Evolutionary conservation across 805 yeast species (phyloP).

Genomic region (Saccharomycopsis fermentans): DNA sequence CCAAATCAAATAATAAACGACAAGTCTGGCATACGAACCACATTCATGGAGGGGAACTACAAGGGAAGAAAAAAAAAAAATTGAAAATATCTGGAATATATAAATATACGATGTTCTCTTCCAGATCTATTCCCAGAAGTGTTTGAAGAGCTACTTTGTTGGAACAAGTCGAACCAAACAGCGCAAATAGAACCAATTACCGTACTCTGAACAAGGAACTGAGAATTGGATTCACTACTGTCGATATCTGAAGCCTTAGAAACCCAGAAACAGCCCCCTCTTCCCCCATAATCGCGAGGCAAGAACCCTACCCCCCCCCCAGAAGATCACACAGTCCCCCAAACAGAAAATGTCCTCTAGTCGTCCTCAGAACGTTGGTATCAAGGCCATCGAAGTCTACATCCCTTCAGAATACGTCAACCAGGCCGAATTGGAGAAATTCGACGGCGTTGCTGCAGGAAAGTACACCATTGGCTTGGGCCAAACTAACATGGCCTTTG

Average conservation of each 20-base stretch:
- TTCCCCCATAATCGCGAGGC: no score
- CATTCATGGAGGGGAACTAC: neutral
- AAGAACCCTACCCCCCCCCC: no score
- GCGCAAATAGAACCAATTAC: neutral
- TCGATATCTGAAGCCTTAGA: no score
- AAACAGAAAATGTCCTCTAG: conserved; percentile 7
- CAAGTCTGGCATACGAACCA: neutral
- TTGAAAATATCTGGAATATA: conserved; percentile 1
- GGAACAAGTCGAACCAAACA: no score
- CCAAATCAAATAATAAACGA: neutral
- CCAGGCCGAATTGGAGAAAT: conserved; percentile 79
- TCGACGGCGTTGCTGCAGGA: conserved; percentile 82
- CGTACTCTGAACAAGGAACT: neutral
- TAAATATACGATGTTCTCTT: neutral
- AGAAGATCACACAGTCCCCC: no score
- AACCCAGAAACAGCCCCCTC: no score
- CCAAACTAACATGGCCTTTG: conserved; percentile 96
- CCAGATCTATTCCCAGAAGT: neutral
- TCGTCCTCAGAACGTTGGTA: conserved; percentile 78
- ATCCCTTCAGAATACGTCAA: conserved; percentile 76
- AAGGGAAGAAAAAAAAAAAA: neutral
- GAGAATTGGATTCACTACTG: no score
- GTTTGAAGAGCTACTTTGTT: neutral
- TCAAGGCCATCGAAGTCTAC: conserved; percentile 91
- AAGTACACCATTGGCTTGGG: conserved; percentile 98